Base-by-base conservation (phyloP, 257 asterid species). In the Schizonepeta tenuifolia region DNA sequence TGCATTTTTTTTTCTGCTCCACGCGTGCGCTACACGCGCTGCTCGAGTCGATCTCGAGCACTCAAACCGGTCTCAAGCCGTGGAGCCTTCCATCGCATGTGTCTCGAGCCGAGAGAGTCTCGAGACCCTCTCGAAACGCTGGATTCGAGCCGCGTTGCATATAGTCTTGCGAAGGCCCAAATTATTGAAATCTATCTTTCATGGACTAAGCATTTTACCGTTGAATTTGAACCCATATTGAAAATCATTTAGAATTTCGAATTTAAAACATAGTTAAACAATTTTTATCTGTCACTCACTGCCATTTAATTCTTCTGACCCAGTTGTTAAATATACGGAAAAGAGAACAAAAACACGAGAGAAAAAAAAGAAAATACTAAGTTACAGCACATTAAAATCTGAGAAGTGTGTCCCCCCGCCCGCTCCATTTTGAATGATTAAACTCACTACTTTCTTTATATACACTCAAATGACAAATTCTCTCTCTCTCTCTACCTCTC, bases 191-290 rank as follows among this genome's bases (percentile, higher is more conserved):
- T 13, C 64, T 28, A 28, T 20, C 3, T 24, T 26, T 22, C 36
- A 3, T 55, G 6, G 22, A 2, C 7, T 14, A 58, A 4, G 18
- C 18, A 28, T 24, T 24, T 58, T 8, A 57, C 63, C 63, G 63
- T 57, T 57, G 63, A 57, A 57, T 18, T 57, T 57, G 63, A 57
- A 56, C 40, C 63, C 63, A 56, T 56, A n/a, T 24, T 56, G 20
- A 26, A 51, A 53, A 53, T 13, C 28, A 21, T 53, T 18, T 53
- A 3, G 6, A 20, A 53, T 20, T 9, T 20, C 31, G 1, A 57
- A 24, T 57, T 6, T 18, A 26, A 58, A 26, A 28, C 13, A 6
- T 28, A 58, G 15, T 28, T 9, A 28, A 24, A 58, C 41, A 58
- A 58, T 58, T 13, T 58, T 58, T 28, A 58, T 58, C 43, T 28